These are phyloP conservation scores for Stagonosporopsis tanaceti DNA, from an alignment of 2,329 filamentous ascomycete species.

Conservation along the genomic window DNA sequence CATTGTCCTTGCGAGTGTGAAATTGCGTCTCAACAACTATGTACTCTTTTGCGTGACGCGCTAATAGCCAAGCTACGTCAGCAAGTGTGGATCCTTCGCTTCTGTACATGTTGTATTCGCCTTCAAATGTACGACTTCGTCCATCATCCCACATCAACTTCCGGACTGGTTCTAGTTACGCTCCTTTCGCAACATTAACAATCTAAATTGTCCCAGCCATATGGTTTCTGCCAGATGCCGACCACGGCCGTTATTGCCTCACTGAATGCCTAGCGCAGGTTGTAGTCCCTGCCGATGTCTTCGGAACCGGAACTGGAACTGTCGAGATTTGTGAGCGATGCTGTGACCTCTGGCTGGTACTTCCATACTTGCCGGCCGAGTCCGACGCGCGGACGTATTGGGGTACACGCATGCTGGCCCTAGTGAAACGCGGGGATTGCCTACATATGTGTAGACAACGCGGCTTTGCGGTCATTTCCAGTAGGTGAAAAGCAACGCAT, in stretches of 20 bases:
- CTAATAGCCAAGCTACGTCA: not conserved
- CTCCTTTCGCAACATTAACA: not conserved
- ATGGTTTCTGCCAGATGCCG: not conserved
- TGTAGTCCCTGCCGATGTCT: not conserved
- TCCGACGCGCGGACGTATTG: slow-evolving; percentile 2
- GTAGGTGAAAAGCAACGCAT: not conserved
- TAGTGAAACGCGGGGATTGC: not conserved
- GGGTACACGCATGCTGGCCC: not conserved
- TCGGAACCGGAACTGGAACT: not conserved
- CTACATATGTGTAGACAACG: not conserved
- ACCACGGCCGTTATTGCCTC: not conserved
- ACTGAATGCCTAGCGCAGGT: not conserved
- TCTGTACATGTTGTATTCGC: not conserved
- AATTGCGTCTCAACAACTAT: not conserved
- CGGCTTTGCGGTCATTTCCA: slow-evolving; percentile 1
- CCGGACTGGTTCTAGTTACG: not conserved
- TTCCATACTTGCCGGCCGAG: not conserved
- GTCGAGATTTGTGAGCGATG: not conserved
- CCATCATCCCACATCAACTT: not conserved
- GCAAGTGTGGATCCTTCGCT: not conserved
- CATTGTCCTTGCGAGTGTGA: too few species aligned
- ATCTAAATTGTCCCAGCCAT: not conserved
- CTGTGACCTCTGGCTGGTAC: not conserved
- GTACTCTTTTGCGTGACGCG: too few species aligned
- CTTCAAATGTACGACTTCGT: slow-evolving; percentile 6